These are phyloP conservation scores for Trypanosoma boissoni DNA, from an alignment of 208 protist species.

Conservation along the genomic window DNA sequence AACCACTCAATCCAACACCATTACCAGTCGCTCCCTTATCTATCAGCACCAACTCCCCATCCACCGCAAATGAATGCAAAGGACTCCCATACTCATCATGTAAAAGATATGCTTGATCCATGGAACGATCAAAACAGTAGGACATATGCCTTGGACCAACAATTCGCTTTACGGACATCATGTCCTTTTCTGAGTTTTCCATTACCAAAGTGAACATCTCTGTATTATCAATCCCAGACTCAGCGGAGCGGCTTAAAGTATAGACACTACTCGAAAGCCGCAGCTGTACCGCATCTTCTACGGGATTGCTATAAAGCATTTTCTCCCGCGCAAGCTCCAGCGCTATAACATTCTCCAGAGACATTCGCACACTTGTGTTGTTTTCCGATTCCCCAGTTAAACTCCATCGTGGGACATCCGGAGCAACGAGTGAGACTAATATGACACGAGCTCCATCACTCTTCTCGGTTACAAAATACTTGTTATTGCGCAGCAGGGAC, in stretches of 20 bases:
- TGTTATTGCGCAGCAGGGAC: slow-evolving; percentile 12
- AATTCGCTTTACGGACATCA: slow-evolving; percentile 8
- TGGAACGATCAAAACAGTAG: slow-evolving; percentile 54
- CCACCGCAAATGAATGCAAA: slow-evolving; percentile 37
- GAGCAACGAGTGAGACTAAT: slow-evolving; percentile 27
- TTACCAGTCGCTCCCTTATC: slow-evolving; percentile 5
- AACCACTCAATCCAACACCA: neutral
- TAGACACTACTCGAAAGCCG: slow-evolving; percentile 11
- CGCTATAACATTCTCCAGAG: slow-evolving; percentile 15
- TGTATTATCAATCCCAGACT: slow-evolving; percentile 12
- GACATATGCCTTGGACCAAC: slow-evolving; percentile 22
- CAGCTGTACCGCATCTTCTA: neutral
- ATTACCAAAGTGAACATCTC: slow-evolving; percentile 2
- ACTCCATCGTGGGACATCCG: slow-evolving; percentile 45
- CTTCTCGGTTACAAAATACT: slow-evolving; percentile 76
- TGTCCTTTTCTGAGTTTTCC: neutral
- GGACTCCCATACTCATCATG: slow-evolving; percentile 28
- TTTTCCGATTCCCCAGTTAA: neutral
- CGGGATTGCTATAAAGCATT: neutral
- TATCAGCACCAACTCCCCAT: slow-evolving; percentile 62
- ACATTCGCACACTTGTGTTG: too few species aligned
- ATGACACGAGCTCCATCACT: slow-evolving; percentile 77
- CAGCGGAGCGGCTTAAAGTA: slow-evolving; percentile 20
- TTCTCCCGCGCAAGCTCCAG: slow-evolving; percentile 19
- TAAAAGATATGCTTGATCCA: slow-evolving; percentile 53